Evolutionary conservation across 306 rosid species (phyloP).

Genomic region (Vigna unguiculata): DNA sequence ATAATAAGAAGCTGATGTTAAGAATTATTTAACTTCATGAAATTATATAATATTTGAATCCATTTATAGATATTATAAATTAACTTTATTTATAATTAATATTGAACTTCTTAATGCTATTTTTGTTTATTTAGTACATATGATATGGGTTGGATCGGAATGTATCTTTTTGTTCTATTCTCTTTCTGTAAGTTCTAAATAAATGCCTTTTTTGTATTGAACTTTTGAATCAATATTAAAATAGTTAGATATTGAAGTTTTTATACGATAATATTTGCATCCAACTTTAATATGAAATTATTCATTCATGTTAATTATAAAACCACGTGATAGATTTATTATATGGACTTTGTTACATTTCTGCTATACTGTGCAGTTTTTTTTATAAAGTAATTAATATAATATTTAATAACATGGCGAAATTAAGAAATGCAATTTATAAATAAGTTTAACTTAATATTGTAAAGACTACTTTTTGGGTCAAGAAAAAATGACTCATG

Average conservation of each 20-base stretch:
- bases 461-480: not conserved
- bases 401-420: no score
- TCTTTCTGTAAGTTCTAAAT: not conserved
- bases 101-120: no score
- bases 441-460: not conserved
- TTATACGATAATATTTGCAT: not conserved
- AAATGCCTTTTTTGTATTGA: not conserved
- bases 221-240: not conserved
- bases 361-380: no score
- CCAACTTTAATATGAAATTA: not conserved
- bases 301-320: not conserved
- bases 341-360: no score
- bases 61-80: no score
- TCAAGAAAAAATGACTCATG: no score
- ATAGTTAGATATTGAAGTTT: not conserved
- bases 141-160: not conserved
- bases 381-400: not conserved
- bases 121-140: no score
- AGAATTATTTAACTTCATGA: no score
- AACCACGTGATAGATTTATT: no score
- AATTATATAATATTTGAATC: no score
- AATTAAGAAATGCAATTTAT: not conserved
- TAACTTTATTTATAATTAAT: no score
- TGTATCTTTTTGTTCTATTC: not conserved
- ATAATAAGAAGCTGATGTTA: no score